Percentiles rank a stretch among this genome's conserved stretches.
phyloP scores from a whole-genome alignment of 345 rosid genomes.

The Ceriops zippeliana region DNA sequence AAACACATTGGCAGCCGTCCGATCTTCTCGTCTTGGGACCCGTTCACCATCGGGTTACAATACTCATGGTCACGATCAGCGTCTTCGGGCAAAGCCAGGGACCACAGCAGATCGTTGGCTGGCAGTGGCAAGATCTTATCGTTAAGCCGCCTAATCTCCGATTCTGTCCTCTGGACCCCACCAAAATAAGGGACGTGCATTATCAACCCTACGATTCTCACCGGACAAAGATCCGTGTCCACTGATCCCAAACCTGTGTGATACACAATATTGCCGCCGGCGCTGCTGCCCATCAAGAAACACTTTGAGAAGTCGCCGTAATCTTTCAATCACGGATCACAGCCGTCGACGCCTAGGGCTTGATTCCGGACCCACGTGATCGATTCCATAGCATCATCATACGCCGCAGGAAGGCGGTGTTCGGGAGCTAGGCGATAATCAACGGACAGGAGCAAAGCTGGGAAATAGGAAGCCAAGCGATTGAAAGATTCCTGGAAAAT shows the following conservation, averaged over 20 bases:
- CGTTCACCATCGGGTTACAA: slow-evolving; percentile 47
- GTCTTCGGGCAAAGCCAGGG: slow-evolving; percentile 55
- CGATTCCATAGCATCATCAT: slow-evolving; percentile 69
- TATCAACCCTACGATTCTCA: slow-evolving; percentile 63
- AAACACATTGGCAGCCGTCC: slow-evolving; percentile 48
- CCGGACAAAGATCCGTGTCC: slow-evolving; percentile 42
- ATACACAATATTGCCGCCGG: slow-evolving; percentile 75
- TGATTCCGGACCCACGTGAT: slow-evolving; percentile 67
- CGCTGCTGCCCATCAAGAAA: slow-evolving; percentile 67
- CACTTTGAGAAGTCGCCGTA: slow-evolving; percentile 52
- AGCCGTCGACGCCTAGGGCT: slow-evolving; percentile 34
- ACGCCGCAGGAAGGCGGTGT: slow-evolving; percentile 89
- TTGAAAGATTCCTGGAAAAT: slow-evolving; percentile 53
- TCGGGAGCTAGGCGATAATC: slow-evolving; percentile 91
- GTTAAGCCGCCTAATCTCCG: slow-evolving; percentile 43
- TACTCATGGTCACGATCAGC: slow-evolving; percentile 75
- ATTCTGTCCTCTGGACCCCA: slow-evolving; percentile 55
- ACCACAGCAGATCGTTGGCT: slow-evolving; percentile 61
- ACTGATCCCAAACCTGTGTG: slow-evolving; percentile 47
- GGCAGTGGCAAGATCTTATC: slow-evolving; percentile 55
- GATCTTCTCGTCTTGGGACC: slow-evolving; percentile 36
- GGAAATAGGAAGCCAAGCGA: slow-evolving; percentile 39
- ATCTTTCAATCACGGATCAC: slow-evolving; percentile 66
- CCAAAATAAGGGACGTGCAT: slow-evolving; percentile 63
- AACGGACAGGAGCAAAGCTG: slow-evolving; percentile 59